Conservation (phyloP, 192 early-diverging fungal genomes). For the Lobosporangium transversale region DNA sequence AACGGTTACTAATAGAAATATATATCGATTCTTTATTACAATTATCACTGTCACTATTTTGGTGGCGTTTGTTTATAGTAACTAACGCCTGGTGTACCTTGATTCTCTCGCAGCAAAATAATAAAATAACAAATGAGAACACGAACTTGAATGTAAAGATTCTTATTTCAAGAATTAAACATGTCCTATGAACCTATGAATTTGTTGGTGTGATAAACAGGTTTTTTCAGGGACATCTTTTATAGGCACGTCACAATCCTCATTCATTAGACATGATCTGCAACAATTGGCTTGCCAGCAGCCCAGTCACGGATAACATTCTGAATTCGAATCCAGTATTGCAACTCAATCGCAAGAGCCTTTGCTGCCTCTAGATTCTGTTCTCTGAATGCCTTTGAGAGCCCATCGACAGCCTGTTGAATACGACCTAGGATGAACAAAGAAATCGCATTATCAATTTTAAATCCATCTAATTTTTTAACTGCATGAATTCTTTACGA, state of each 20-base stretch:
- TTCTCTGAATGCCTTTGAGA: slow-evolving; percentile 66
- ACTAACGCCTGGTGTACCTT: too few relatives aligned
- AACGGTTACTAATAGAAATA: too few relatives aligned
- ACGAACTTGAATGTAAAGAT: too few relatives aligned
- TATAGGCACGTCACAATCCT: too few relatives aligned
- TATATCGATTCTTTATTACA: too few relatives aligned
- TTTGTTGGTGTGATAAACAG: too few relatives aligned
- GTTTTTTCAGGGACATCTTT: too few relatives aligned
- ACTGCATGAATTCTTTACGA: background rate
- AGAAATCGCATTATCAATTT: background rate
- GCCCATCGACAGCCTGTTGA: slow-evolving; percentile 41
- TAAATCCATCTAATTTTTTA: background rate
- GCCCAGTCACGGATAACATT: slow-evolving; percentile 68
- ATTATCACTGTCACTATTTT: background rate
- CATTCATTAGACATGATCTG: slow-evolving; percentile 56
- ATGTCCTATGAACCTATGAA: too few relatives aligned
- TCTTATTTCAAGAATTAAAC: too few relatives aligned
- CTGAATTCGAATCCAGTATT: slow-evolving; percentile 78
- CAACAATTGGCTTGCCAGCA: slow-evolving; percentile 62
- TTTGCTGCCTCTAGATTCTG: slow-evolving; percentile 67
- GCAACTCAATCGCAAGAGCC: slow-evolving; percentile 73
- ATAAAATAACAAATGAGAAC: too few relatives aligned
- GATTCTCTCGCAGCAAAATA: too few relatives aligned
- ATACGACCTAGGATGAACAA: slow-evolving; percentile 57
- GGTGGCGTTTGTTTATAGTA: background rate